Percentiles rank a stretch among this genome's conserved stretches.
Conservation (phyloP, 768 basidiomycete species). For the Psilocybe tampanensis region DNA sequence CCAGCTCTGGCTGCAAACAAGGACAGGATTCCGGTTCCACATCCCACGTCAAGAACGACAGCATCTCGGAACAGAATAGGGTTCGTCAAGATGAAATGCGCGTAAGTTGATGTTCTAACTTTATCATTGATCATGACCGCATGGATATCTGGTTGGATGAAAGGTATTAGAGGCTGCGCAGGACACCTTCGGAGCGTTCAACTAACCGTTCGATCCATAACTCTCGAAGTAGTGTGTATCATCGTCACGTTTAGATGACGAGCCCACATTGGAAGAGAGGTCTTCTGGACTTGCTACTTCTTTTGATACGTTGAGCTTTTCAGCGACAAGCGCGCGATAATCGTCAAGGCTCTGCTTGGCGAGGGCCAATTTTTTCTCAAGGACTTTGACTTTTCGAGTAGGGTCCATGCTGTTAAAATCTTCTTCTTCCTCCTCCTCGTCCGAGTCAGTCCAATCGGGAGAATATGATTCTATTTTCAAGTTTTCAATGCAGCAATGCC, state of each 20-base stretch:
- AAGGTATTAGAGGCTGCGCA: neutral
- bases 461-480: conserved; percentile 56
- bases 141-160: conserved; percentile 72
- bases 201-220: conserved; percentile 83
- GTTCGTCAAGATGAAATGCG: conserved; percentile 85
- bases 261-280: conserved; percentile 20
- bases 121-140: conserved; percentile 96
- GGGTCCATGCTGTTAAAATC: conserved; percentile 34
- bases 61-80: conserved; percentile 82
- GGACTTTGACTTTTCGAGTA: conserved; percentile 48
- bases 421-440: conserved; percentile 59
- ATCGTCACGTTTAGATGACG: conserved; percentile 62
- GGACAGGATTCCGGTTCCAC: conserved; percentile 92
- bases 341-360: conserved; percentile 64
- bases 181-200: neutral
- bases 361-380: conserved; percentile 64
- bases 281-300: conserved; percentile 47
- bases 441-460: conserved; percentile 79
- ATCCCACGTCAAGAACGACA: conserved; percentile 92
- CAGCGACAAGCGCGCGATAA: conserved; percentile 59
- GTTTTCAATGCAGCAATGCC: neutral
- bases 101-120: conserved; percentile 92
- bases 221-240: conserved; percentile 94
- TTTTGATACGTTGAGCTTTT: conserved; percentile 49
- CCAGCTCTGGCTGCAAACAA: conserved; percentile 89